Base-by-base conservation (phyloP, 108 stramenopile genomes). In the Cyclotella sp. region DNA sequence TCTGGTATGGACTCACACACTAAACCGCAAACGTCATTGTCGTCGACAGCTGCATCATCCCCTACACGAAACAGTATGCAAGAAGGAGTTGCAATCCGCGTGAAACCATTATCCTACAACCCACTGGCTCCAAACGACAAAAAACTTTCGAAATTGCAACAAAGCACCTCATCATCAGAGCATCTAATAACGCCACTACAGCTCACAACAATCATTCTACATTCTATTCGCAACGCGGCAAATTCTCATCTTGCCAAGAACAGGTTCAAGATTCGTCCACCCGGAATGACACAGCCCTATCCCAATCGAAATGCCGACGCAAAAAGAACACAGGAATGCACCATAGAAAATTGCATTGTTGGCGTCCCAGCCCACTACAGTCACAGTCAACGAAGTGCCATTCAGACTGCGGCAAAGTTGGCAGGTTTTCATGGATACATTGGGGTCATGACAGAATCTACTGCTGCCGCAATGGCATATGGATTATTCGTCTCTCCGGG, bases 391-490 rank as follows among this genome's bases (percentile, higher is more conserved):
- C 85, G 91, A 63, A 59, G 40, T n/a, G 57, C 78, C 22, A 81
- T 93, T 18, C 73, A 81, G 65, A 61, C 75, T 13, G 91, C 90
- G 16, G 84, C 82, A 14, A 86, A 79, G 18, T 24, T 76, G 51
- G 94, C 92, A 43, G 94, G 94, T 13, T 89, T 95, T 69, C 39
- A 40, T 18, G 91, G 90, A 29, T 72, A 81, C 47, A 84, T 90
- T 0, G 74, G 76, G n/a, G 88, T 89, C 21, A 75, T 92, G 52
- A 76, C 84, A 12, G 94, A 95, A 81, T 90, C 89, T 9, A 91
- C 91, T 15, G 94, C 92, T 15, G 94, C 94, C 7, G 91, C 91
- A 21, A 87, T 95, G 79, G 86, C 91, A 12, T 95, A 95, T 79
- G 94, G 94, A 52, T 66, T 95, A 43, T 88, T 91, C 34, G 84